Percentiles rank a stretch among this genome's conserved stretches.
Conservation (phyloP, 495 filamentous ascomycete species). For the Neurospora tetrasperma region DNA sequence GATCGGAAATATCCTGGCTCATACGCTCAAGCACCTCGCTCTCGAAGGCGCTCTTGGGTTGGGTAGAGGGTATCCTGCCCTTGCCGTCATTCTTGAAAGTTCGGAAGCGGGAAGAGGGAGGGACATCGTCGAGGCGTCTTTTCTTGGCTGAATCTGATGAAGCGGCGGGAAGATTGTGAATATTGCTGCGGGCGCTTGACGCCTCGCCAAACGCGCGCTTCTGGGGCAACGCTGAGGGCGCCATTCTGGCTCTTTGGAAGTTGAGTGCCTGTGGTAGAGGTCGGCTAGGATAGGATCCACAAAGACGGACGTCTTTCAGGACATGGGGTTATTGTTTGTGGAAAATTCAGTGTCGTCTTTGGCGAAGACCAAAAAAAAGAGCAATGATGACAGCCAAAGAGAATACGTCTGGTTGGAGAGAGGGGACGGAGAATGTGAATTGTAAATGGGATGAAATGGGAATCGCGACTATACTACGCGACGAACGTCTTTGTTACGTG, state of each 20-base stretch:
- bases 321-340: neutral
- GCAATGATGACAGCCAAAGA: neutral
- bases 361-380: neutral
- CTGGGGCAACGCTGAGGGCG: conserved; percentile 37
- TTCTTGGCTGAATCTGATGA: conserved; percentile 47
- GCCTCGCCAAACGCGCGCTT: conserved; percentile 43
- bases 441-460: neutral
- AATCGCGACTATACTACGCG: neutral
- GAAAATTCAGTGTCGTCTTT: neutral
- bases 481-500: neutral
- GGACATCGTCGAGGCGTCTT: conserved; percentile 55
- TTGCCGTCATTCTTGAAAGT: conserved; percentile 49
- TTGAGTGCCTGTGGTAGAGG: neutral
- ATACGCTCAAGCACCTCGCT: conserved; percentile 88
- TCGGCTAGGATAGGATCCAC: neutral
- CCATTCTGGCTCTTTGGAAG: conserved; percentile 20
- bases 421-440: neutral
- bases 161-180: conserved; percentile 26
- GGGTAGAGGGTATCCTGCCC: conserved; percentile 60
- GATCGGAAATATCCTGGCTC: conserved; percentile 76
- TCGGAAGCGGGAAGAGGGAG: conserved; percentile 41
- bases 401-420: neutral
- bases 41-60: conserved; percentile 88
- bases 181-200: conserved; percentile 37
- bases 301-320: neutral